Evolutionary conservation across 306 rosid genomes (phyloP).

Genomic region (Prunus padus): DNA sequence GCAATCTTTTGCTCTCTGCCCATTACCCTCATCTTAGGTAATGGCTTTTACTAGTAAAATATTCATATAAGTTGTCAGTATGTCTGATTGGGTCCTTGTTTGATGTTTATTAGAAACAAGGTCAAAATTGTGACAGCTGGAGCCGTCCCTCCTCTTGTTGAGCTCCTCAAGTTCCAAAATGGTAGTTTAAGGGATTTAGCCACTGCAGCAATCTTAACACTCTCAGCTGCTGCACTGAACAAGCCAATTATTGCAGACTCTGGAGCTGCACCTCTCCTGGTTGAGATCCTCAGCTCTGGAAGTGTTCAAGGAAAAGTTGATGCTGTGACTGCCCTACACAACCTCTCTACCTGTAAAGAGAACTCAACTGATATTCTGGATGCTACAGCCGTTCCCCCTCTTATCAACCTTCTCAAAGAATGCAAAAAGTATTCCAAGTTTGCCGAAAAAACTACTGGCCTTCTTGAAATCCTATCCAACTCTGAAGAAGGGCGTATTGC

Average conservation of each 20-base stretch:
- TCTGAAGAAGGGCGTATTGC: conserved; percentile 68
- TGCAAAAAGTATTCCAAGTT: conserved; percentile 85
- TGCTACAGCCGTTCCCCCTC: conserved; percentile 74
- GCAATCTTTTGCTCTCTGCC: neutral
- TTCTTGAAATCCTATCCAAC: conserved; percentile 69
- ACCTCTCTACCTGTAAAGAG: conserved; percentile 59
- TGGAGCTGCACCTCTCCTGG: conserved; percentile 82
- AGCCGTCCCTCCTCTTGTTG: conserved; percentile 75
- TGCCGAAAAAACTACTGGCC: conserved; percentile 77
- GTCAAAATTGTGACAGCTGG: conserved; percentile 75
- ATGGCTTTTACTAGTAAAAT: conserved; percentile 14
- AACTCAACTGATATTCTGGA: conserved; percentile 54
- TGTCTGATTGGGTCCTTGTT: conserved; percentile 28
- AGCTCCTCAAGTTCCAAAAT: conserved; percentile 67
- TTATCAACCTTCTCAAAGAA: conserved; percentile 77
- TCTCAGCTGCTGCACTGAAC: conserved; percentile 77
- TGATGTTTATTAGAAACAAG: conserved; percentile 67
- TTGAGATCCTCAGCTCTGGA: conserved; percentile 79
- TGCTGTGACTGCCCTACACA: conserved; percentile 75
- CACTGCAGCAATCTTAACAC: conserved; percentile 81
- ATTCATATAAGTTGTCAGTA: conserved; percentile 17
- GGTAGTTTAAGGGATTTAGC: conserved; percentile 67
- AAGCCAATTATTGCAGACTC: conserved; percentile 69
- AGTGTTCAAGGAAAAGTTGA: conserved; percentile 86
- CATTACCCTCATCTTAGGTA: neutral